A percentile compares a stretch with the other conserved stretches of the same genome.
phyloP scores from a whole-genome alignment of 1,284 basidiomycete genomes.

The Moniliophthora roreri region DNA sequence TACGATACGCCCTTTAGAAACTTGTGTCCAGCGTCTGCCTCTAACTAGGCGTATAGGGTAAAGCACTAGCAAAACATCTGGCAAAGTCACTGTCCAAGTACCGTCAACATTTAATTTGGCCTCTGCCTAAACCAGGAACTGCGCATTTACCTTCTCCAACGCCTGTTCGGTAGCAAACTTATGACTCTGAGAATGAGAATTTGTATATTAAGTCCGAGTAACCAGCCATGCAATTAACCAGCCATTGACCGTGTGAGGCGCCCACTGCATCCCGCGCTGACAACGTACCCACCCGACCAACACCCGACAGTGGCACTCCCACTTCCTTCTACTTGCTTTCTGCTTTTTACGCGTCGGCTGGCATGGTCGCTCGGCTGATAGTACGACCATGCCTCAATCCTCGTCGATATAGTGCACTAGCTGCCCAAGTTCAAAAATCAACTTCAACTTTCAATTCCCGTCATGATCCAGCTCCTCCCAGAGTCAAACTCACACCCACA shows the following conservation, averaged over 20 bases:
- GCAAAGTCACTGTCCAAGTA: conserved; percentile 17
- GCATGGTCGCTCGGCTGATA: no score
- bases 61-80: conserved; percentile 45
- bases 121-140: background rate
- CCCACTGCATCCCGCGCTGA: no score
- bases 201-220: background rate
- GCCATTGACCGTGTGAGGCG: no score
- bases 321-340: no score
- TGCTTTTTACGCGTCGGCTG: no score
- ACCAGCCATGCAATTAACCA: background rate
- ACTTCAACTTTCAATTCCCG: no score
- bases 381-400: no score
- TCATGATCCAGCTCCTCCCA: conserved; percentile 5
- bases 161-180: background rate
- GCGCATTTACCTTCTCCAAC: background rate
- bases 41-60: conserved; percentile 40
- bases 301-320: no score
- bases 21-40: background rate
- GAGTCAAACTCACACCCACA: background rate
- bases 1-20: conserved; percentile 23
- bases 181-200: background rate
- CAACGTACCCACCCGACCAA: no score
- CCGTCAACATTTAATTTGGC: background rate
- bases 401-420: no score
- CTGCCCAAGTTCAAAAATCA: no score